Percentiles rank a stretch among this genome's conserved stretches.
These are phyloP conservation scores for Microdochium bolleyi DNA, from an alignment of 2,329 filamentous ascomycete species.

Conservation along the genomic window DNA sequence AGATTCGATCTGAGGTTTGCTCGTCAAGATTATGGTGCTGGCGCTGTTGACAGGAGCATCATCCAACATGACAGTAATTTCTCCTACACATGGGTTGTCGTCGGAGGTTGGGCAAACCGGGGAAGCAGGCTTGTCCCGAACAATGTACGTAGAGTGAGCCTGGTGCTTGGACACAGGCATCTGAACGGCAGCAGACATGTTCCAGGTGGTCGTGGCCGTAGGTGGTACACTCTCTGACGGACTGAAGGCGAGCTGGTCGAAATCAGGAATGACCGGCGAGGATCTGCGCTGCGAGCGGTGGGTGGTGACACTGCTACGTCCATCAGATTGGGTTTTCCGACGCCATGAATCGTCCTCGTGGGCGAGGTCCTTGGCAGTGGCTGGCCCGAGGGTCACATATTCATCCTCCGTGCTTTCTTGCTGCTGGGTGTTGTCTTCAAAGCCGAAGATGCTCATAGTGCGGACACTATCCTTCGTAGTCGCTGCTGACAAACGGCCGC, in stretches of 20 bases:
- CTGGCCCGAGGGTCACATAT: neutral
- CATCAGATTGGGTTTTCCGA: slow-evolving; percentile 17
- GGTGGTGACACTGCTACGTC: slow-evolving; percentile 4
- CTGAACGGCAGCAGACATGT: slow-evolving; percentile 6
- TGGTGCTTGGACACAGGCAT: neutral
- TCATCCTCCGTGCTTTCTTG: neutral
- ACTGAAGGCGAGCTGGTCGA: slow-evolving; percentile 24
- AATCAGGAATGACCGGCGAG: slow-evolving; percentile 38
- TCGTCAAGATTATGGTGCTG: slow-evolving; percentile 12
- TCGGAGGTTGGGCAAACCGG: slow-evolving; percentile 1
- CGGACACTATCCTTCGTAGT: neutral
- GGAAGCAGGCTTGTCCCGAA: neutral
- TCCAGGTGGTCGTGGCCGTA: slow-evolving; percentile 34
- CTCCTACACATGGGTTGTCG: slow-evolving; percentile 14
- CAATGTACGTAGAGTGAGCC: neutral
- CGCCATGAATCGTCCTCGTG: slow-evolving; percentile 29
- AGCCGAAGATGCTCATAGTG: neutral
- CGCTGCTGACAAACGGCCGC: neutral
- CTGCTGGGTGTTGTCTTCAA: neutral
- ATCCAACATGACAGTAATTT: slow-evolving; percentile 38
- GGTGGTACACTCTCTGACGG: slow-evolving; percentile 25
- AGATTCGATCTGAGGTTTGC: slow-evolving; percentile 6
- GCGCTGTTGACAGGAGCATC: slow-evolving; percentile 12
- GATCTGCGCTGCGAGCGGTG: slow-evolving; percentile 33
- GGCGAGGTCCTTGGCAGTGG: slow-evolving; percentile 35